Conservation (phyloP, 768 basidiomycete genomes). For the Fomitopsis serialis region DNA sequence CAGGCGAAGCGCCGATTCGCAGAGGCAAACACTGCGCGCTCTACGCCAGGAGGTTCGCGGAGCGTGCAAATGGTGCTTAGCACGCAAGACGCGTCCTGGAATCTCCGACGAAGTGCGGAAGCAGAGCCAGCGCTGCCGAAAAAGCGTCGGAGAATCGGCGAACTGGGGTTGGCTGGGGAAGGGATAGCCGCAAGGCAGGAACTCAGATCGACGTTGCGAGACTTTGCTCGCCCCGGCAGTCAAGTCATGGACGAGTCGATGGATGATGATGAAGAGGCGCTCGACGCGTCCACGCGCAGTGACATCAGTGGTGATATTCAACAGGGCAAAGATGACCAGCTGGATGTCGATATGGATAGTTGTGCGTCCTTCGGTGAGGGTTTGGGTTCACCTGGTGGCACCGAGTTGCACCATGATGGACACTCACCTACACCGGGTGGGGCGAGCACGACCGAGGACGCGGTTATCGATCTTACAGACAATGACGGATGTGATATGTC, state of each 20-base stretch:
- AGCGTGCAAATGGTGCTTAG: constrained; percentile 41
- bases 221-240: constrained; percentile 49
- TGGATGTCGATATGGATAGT: too few species aligned
- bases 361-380: too few species aligned
- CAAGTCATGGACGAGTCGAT: constrained; percentile 22
- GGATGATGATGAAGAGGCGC: constrained; percentile 16
- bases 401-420: too few species aligned
- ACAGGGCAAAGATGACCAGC: neutral
- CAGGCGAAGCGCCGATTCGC: neutral
- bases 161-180: constrained; percentile 1
- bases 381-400: too few species aligned
- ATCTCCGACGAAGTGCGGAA: constrained; percentile 20
- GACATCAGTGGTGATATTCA: too few species aligned
- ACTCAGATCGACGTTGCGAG: constrained; percentile 43
- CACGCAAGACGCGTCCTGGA: constrained; percentile 51
- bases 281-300: too few species aligned
- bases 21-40: neutral
- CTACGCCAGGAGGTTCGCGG: constrained; percentile 2
- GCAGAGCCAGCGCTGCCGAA: constrained; percentile 19
- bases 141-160: constrained; percentile 29
- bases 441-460: neutral
- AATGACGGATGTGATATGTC: neutral
- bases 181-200: constrained; percentile 21
- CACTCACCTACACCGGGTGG: neutral
- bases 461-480: constrained; percentile 2